Evolutionary conservation across 371 early-diverging fungal genomes (phyloP), one percentile per base, ranked within the genome.

Genomic region (Lichtheimia corymbifera): DNA sequence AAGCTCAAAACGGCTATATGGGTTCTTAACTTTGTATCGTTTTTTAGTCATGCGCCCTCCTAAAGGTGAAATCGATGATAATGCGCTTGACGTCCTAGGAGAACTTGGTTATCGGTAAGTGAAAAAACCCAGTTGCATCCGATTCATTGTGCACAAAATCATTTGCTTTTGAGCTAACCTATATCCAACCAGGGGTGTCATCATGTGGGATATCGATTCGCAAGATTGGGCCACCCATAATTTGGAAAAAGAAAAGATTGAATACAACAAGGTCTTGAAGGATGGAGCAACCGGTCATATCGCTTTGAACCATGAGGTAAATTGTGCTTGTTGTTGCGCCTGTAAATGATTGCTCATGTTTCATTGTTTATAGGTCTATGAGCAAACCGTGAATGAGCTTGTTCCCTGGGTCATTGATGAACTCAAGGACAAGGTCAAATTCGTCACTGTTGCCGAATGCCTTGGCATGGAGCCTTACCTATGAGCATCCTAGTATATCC

Each of bases 181-280:
- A 2, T 35, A 35, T 35, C 11, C 2, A 35, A 35, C 11, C 35
- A 35, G 35, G 35, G 35, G 35, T 35, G 35, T 35, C 35, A 65
- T 83, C 44, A 67, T 73, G 58, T 86, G 86, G 86, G 81, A 83
- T 60, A 72, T 83, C 50, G 84, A 86, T 64, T 74, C 78, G 28
- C 68, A 76, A 43, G 86, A 86, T 62, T 86, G 81, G 81, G 30
- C 55, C 9, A 58, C 63, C 0, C 60, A 68, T 35, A 59, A 62
- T 45, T 50, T 78, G 9, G 22, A 40, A 2, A 30, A 45, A 15
- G 72, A 74, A 44, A 45, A 68, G 54, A 12, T 40, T 1, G 52
- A 55, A 12, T 67, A 66, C 45, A 55, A 55, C 7, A 40, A 41
- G 4, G 68, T 61, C 5, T 55, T 73, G 1, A 64, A 27, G 2